Evolutionary conservation across 1,139 yeast genomes (phyloP), one percentile per base, ranked within the genome.

Genomic region (Pneumocystis oryctolagi): DNA sequence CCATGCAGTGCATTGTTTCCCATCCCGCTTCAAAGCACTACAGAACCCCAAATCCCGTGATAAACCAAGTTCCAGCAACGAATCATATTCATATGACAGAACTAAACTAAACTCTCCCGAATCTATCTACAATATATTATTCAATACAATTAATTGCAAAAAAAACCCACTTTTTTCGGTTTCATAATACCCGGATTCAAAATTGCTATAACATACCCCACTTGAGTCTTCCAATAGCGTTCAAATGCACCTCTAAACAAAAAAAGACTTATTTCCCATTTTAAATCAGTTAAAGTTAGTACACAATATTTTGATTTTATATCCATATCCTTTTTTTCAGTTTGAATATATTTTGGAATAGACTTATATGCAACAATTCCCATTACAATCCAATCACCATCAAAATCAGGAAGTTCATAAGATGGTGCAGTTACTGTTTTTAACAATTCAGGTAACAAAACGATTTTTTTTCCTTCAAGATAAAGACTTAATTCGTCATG

Each of bases 41-140:
- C 98, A 92, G 64, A 76, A 76, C 0, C 88, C 95, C 63, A 85
- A 79, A 70, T 89, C 83, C 64, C 80, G 78, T n/a, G 89, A 77
- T 40, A 79, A 75, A 0, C 96, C 98, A 58, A 92, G 77, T 69
- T 87, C 94, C 20, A 89, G 65, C 2, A 90, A 74, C 53, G 82
- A 77, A 63, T 82, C 77, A 53, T 74, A 74, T 34, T 77, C 78
- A 63, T 80, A 81, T 60, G 77, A 79, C 2, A 89, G 71, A n/a
- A 78, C 76, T 60, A 90, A 73, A 42, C 81, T 84, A 70, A 89
- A 87, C 0, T 88, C 58, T 16, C 65, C 67, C 31, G 70, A 68
- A 64, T 62, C 67, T 39, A 64, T 60, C 39, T 47, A 47, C 6
- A 47, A 47, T 20, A 20, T 9, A 20, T 47, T 47, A 47, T 47